phyloP scores from a whole-genome alignment of 371 early-diverging fungal genomes.

The Apophysomyces elegans region DNA sequence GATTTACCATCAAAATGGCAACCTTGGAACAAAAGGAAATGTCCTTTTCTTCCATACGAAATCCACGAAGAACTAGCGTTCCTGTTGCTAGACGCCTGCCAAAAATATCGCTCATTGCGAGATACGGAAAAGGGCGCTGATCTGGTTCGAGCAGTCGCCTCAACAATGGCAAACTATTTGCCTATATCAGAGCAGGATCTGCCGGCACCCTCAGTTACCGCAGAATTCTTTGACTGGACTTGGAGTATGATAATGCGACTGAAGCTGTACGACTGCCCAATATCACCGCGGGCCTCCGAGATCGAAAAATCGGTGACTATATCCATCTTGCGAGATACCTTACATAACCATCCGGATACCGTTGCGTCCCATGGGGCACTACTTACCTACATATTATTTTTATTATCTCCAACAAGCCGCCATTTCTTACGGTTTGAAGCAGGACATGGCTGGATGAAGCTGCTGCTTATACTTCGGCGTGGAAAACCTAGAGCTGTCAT shows the following conservation, averaged over 20 bases:
- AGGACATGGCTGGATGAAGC: slow-evolving; percentile 55
- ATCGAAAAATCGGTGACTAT: slow-evolving; percentile 36
- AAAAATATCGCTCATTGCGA: slow-evolving; percentile 34
- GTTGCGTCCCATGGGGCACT: slow-evolving; percentile 46
- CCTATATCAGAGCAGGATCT: slow-evolving; percentile 25
- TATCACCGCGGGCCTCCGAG: slow-evolving; percentile 37
- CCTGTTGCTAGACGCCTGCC: slow-evolving; percentile 42
- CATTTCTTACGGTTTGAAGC: slow-evolving; percentile 55
- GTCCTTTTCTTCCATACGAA: slow-evolving; percentile 28
- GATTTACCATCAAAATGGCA: slow-evolving; percentile 31
- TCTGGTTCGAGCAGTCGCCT: slow-evolving; percentile 29
- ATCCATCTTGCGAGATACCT: slow-evolving; percentile 38
- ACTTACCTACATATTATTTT: slow-evolving; percentile 46
- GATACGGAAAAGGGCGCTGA: slow-evolving; percentile 25
- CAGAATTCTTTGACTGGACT: slow-evolving; percentile 54
- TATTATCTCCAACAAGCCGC: slow-evolving; percentile 55
- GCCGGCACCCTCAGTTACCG: slow-evolving; percentile 1
- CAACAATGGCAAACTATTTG: slow-evolving; percentile 33
- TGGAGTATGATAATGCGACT: slow-evolving; percentile 51
- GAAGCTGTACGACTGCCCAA: slow-evolving; percentile 48
- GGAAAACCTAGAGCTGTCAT: slow-evolving; percentile 43
- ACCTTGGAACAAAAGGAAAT: slow-evolving; percentile 35
- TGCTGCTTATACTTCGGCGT: slow-evolving; percentile 44
- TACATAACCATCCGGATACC: slow-evolving; percentile 26
- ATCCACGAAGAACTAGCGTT: slow-evolving; percentile 50